Percentiles rank a stretch among this genome's conserved stretches.
Evolutionary conservation across 2,329 filamentous ascomycete species (phyloP).

Genomic region (Cylindrodendrum hubeiense): DNA sequence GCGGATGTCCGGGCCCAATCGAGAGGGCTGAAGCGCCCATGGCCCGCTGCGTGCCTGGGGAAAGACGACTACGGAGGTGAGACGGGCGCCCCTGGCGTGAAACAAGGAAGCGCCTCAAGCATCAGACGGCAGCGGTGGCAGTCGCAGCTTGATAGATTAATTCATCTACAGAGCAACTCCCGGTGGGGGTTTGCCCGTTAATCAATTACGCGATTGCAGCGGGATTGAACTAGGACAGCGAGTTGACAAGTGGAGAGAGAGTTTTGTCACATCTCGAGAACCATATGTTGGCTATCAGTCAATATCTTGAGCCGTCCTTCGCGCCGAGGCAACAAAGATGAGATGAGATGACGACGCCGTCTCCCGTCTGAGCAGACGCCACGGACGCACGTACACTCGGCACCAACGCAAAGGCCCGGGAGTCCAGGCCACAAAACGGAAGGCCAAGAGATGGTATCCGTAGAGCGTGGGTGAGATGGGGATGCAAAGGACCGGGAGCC

Average conservation of each 20-base stretch:
- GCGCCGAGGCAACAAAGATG: conserved; percentile 16
- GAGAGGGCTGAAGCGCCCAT: conserved; percentile 26
- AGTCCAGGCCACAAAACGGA: not conserved
- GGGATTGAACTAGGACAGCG: not conserved
- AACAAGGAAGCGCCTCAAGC: conserved; percentile 9
- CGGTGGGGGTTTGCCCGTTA: not conserved
- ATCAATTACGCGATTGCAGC: conserved; percentile 3
- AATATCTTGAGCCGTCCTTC: not conserved
- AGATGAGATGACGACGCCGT: conserved; percentile 30
- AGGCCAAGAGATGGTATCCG: not conserved
- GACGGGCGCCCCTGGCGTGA: conserved; percentile 21
- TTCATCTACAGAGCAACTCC: not conserved
- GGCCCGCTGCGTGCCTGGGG: conserved; percentile 24
- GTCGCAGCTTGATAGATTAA: conserved; percentile 7
- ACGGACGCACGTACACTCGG: not conserved
- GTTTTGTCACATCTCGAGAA: not conserved
- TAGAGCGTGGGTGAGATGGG: conserved; percentile 10
- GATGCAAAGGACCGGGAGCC: conserved; percentile 7
- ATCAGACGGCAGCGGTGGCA: conserved; percentile 1
- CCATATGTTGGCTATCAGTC: not conserved
- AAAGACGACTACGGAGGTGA: conserved; percentile 29
- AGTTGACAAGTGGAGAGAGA: not conserved
- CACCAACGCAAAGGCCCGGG: not conserved
- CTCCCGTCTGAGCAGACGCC: not conserved
- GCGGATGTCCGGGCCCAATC: conserved; percentile 29